These are phyloP conservation scores for Lasiosphaeria miniovina DNA, from an alignment of 495 filamentous ascomycete genomes.

Conservation along the genomic window DNA sequence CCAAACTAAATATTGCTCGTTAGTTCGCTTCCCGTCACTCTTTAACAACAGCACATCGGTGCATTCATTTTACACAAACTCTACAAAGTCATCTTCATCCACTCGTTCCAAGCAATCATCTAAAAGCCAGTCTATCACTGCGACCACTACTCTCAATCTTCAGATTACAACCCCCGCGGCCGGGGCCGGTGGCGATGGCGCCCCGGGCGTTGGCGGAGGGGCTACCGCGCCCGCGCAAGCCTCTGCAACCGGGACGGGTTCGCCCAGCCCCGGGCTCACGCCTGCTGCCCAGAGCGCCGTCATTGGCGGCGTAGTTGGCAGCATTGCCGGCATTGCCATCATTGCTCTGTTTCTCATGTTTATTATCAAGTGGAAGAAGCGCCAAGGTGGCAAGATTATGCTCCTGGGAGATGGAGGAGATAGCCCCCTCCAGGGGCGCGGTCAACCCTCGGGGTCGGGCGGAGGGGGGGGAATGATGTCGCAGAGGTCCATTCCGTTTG, in stretches of 20 bases:
- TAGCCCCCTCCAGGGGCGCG: constrained; percentile 13
- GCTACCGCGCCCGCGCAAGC: constrained; percentile 8
- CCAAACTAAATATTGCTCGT: not conserved
- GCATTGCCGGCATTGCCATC: constrained; percentile 60
- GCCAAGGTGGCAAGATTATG: constrained; percentile 31
- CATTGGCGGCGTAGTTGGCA: constrained; percentile 65
- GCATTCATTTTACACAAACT: constrained; percentile 31
- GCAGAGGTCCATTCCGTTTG: constrained; percentile 49
- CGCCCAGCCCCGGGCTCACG: constrained; percentile 20
- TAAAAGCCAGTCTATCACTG: constrained; percentile 12
- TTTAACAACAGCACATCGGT: constrained; percentile 37
- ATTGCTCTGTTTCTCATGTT: constrained; percentile 54
- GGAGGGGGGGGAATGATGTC: constrained; percentile 42
- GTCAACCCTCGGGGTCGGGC: constrained; percentile 18
- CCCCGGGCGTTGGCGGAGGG: constrained; percentile 3
- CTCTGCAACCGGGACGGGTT: constrained; percentile 2
- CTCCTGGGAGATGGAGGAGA: constrained; percentile 29
- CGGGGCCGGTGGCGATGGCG: constrained; percentile 10
- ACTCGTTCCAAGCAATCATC: constrained; percentile 25
- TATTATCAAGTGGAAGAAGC: constrained; percentile 55
- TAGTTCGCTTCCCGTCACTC: constrained; percentile 36
- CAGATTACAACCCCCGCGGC: constrained; percentile 9
- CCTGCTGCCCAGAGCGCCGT: constrained; percentile 39
- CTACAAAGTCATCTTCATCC: constrained; percentile 27
- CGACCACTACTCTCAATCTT: constrained; percentile 14